Conservation (phyloP, 169 alveolate genomes). For the Sarcocystis neurona region DNA sequence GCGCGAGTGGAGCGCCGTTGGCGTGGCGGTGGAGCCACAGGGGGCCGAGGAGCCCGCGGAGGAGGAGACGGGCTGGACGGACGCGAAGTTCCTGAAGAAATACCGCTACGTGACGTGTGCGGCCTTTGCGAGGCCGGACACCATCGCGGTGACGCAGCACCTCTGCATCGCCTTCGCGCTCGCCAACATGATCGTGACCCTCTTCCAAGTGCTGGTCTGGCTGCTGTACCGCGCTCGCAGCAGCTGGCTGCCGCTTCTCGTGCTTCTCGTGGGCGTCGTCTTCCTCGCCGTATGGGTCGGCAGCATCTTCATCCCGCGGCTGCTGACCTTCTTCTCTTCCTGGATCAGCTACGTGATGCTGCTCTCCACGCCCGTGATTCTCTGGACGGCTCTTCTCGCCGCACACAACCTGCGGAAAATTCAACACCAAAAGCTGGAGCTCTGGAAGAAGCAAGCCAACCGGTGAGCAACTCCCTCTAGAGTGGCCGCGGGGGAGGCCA, state of each 20-base stretch:
- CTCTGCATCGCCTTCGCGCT: conserved; percentile 63
- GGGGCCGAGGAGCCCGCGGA: conserved; percentile 45
- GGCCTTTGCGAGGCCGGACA: conserved; percentile 47
- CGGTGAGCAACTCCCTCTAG: too few species aligned
- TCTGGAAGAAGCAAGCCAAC: conserved; percentile 64
- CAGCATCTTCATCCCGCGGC: conserved; percentile 54
- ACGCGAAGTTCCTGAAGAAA: conserved; percentile 37
- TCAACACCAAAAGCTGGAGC: conserved; percentile 62
- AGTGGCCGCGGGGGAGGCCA: too few species aligned
- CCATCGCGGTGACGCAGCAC: conserved; percentile 48
- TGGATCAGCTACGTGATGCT: conserved; percentile 66
- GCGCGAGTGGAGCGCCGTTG: too few species aligned
- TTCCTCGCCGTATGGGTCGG: conserved; percentile 50
- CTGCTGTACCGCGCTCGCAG: conserved; percentile 42
- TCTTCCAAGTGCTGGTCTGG: conserved; percentile 61
- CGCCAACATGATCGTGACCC: conserved; percentile 52
- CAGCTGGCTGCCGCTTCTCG: conserved; percentile 48
- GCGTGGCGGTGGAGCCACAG: too few species aligned
- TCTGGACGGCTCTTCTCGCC: conserved; percentile 64
- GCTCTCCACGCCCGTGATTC: conserved; percentile 56
- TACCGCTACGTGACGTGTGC: conserved; percentile 56
- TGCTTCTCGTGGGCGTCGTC: conserved; percentile 38
- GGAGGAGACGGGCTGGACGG: conserved; percentile 24
- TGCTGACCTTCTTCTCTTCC: conserved; percentile 60
- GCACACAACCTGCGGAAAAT: conserved; percentile 58